Conservation (phyloP, 2,329 filamentous ascomycete genomes). For the Mariannaea elegans region DNA sequence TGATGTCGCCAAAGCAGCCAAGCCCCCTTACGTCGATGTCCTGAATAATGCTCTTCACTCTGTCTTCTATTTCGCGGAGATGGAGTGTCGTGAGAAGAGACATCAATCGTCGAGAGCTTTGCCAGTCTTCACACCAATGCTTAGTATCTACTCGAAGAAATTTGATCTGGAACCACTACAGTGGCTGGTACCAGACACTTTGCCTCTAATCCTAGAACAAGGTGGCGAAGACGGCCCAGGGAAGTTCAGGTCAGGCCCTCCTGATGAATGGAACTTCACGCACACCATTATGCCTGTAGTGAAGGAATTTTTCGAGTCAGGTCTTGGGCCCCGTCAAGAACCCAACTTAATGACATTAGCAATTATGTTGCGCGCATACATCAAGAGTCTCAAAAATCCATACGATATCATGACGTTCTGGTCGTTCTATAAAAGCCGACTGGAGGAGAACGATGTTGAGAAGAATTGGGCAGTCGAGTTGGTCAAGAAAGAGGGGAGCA, state of each 20-base stretch:
- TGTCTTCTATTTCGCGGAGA: conserved; percentile 55
- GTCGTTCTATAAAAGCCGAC: conserved; percentile 53
- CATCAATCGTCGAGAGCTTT: conserved; percentile 44
- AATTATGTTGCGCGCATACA: conserved; percentile 59
- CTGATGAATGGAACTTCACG: conserved; percentile 42
- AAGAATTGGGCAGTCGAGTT: conserved; percentile 49
- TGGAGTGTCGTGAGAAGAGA: conserved; percentile 47
- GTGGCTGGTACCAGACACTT: conserved; percentile 47
- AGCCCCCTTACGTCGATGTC: conserved; percentile 48
- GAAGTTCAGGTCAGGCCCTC: conserved; percentile 32
- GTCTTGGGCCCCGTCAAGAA: conserved; percentile 35
- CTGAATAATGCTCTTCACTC: conserved; percentile 57
- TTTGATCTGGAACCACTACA: conserved; percentile 58
- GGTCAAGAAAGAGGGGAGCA: conserved; percentile 51
- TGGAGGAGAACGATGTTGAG: conserved; percentile 46
- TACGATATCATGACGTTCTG: conserved; percentile 57
- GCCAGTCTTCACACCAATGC: conserved; percentile 57
- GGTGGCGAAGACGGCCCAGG: conserved; percentile 31
- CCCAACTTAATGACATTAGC: conserved; percentile 52
- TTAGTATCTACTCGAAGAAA: conserved; percentile 58
- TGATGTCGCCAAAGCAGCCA: conserved; percentile 58
- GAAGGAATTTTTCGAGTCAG: conserved; percentile 42
- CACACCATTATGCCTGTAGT: conserved; percentile 46
- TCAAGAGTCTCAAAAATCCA: conserved; percentile 50
- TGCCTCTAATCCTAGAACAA: conserved; percentile 44